Percentiles rank a stretch among this genome's conserved stretches.
Conservation (phyloP, 2,329 filamentous ascomycete genomes). For the Fusarium xyrophilum region DNA sequence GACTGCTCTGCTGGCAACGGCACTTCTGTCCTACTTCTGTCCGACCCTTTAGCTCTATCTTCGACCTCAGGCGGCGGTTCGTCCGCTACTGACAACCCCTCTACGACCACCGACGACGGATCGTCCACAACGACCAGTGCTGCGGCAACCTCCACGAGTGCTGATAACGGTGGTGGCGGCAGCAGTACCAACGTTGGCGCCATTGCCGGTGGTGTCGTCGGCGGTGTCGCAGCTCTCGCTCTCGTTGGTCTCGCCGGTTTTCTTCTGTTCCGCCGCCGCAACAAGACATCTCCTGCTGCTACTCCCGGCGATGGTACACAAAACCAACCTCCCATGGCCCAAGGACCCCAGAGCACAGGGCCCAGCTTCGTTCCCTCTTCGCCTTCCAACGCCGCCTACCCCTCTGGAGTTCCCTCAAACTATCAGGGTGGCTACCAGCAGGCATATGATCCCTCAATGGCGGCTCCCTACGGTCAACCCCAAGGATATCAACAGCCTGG, state of each 20-base stretch:
- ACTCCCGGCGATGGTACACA: constrained; percentile 12
- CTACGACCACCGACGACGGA: constrained; percentile 4
- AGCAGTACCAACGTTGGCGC: constrained; percentile 49
- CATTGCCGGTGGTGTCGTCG: constrained; percentile 56
- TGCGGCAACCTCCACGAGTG: constrained; percentile 20
- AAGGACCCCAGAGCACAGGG: constrained; percentile 32
- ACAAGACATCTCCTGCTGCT: constrained; percentile 40
- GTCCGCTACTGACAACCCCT: constrained; percentile 13
- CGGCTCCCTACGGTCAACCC: constrained; percentile 35
- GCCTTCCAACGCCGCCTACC: constrained; percentile 36
- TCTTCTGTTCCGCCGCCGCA: constrained; percentile 51
- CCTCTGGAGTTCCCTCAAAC: constrained; percentile 40
- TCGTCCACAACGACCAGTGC: constrained; percentile 11
- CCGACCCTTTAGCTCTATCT: too few relatives aligned
- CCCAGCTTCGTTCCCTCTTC: constrained; percentile 34
- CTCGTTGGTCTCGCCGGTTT: constrained; percentile 51
- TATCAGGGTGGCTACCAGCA: constrained; percentile 36
- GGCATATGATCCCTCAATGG: constrained; percentile 38
- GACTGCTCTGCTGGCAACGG: too few relatives aligned
- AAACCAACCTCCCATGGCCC: constrained; percentile 31
- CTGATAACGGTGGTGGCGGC: constrained; percentile 37
- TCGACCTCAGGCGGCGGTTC: neutral
- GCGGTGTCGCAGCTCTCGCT: constrained; percentile 52
- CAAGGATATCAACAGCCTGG: constrained; percentile 34
- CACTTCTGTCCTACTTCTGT: too few relatives aligned